phyloP scores from a whole-genome alignment of 1,139 yeast species.

The Saccharomyces pastorianus region DNA sequence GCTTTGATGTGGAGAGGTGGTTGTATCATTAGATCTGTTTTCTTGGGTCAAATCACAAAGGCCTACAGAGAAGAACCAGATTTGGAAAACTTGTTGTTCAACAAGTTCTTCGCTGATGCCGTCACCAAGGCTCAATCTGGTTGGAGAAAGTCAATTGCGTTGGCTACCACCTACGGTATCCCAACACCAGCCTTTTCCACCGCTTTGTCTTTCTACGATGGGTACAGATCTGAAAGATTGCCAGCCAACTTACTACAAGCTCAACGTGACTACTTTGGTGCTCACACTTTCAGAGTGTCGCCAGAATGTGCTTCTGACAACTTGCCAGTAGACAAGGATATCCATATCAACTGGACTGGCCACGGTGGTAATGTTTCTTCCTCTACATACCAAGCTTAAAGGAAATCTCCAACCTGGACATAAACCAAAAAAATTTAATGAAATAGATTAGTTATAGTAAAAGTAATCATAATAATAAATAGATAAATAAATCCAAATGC shows the following conservation, averaged over 20 bases:
- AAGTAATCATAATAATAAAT: background rate
- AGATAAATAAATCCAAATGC: background rate
- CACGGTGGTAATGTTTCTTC: slow-evolving; percentile 97
- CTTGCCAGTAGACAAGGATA: slow-evolving; percentile 72
- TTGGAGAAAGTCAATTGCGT: slow-evolving; percentile 84
- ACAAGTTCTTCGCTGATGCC: slow-evolving; percentile 89
- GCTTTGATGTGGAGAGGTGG: slow-evolving; percentile 99
- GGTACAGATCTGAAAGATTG: slow-evolving; percentile 90
- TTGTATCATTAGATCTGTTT: slow-evolving; percentile 97
- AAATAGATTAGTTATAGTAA: background rate
- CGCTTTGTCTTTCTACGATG: slow-evolving; percentile 96
- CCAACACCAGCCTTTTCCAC: slow-evolving; percentile 98
- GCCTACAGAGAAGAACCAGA: slow-evolving; percentile 93
- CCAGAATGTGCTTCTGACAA: slow-evolving; percentile 73
- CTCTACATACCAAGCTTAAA: slow-evolving; percentile 83
- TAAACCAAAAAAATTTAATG: background rate
- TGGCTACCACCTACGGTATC: slow-evolving; percentile 77
- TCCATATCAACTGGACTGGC: slow-evolving; percentile 99
- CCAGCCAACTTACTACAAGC: slow-evolving; percentile 99
- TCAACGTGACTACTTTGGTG: slow-evolving; percentile 99
- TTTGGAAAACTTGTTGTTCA: slow-evolving; percentile 89
- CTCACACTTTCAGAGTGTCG: slow-evolving; percentile 94
- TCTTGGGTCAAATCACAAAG: slow-evolving; percentile 92
- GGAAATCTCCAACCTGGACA: background rate
- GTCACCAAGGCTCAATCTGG: slow-evolving; percentile 89